Evolutionary conservation across 805 yeast genomes (phyloP), one percentile per base, ranked within the genome.

Genomic region (Tetrapisispora namnaoensis): DNA sequence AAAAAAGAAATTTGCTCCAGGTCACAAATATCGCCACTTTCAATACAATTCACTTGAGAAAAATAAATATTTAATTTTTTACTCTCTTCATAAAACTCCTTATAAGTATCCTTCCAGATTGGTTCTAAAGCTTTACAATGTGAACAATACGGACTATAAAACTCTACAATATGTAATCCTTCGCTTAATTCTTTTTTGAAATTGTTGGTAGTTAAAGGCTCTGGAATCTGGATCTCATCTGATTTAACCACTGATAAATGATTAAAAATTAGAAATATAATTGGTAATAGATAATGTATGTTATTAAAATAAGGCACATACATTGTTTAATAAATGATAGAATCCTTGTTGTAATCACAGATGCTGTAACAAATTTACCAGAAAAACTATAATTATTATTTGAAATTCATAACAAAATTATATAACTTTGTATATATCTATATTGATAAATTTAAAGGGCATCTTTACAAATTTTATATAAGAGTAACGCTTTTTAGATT

Each of bases 121-220:
- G 98, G 98, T 1, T 86, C 93, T 46, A 93, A 69, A 5, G 69
- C 71, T 53, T 70, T 75, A 69, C 99, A 93, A 66, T 91, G 97
- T 8, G 70, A 63, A 63, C 99, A 93, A 58, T 82, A 82, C 0
- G 99, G 99, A 32, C 96, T 87, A 62, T 68, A 93, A 67, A 88
- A 90, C 67, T 91, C 96, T 30, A 91, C 82, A 58, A 91, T 74
- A 59, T 89, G 83, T 27, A 82, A 67, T 2, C 83, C 83, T 11
- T 72, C 66, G n/a, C 70, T 61, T 17, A 79, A 59, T 35, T 69
- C 67, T 14, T 62, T 51, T 46, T 79, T 80, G 58, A 85, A 87
- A 24, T 70, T 72, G 1, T 67, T 73, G 4, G 62, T 54, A 0
- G 74, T 78, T 42, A 87, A 63, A 1, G 74, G 71, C 2, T 67